phyloP scores from a whole-genome alignment of 257 asterid genomes.

The Solanum tacnaense region DNA sequence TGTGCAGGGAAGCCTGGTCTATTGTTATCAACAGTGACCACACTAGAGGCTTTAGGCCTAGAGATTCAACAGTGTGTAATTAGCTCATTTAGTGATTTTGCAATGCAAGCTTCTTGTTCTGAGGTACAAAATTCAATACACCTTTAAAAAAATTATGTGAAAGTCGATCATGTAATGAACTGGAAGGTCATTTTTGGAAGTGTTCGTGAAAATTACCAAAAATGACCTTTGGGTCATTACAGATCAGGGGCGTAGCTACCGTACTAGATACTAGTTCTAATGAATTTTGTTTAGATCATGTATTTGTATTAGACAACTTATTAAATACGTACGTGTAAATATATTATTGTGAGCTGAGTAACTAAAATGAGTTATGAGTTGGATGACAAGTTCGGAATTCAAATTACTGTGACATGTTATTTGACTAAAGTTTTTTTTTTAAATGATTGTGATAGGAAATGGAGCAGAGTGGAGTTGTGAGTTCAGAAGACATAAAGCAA shows the following conservation, averaged over 20 bases:
- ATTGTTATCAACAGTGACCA: conserved; percentile 60
- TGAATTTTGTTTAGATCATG: not conserved
- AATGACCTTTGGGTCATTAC: no score
- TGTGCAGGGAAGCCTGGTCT: conserved; percentile 58
- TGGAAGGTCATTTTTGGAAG: no score
- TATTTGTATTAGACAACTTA: not conserved
- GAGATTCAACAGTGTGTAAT: conserved; percentile 68
- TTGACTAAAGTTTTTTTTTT: not conserved
- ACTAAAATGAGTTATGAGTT: not conserved
- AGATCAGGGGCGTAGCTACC: not conserved
- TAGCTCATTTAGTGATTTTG: conserved; percentile 68
- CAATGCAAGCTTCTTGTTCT: conserved; percentile 64
- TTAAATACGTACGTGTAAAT: no score
- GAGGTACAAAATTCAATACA: conserved; percentile 10
- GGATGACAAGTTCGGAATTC: not conserved
- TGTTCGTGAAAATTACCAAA: no score
- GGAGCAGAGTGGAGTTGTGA: conserved; percentile 30
- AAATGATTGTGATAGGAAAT: conserved; percentile 26
- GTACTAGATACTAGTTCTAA: not conserved
- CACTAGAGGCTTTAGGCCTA: conserved; percentile 60
- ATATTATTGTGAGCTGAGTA: not conserved
- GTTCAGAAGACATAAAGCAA: conserved; percentile 55
- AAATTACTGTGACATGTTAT: not conserved
- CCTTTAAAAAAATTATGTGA: not conserved
- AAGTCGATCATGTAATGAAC: not conserved